Conservation (phyloP, 768 basidiomycete genomes). For the Phylloporus rhodoxanthus region DNA sequence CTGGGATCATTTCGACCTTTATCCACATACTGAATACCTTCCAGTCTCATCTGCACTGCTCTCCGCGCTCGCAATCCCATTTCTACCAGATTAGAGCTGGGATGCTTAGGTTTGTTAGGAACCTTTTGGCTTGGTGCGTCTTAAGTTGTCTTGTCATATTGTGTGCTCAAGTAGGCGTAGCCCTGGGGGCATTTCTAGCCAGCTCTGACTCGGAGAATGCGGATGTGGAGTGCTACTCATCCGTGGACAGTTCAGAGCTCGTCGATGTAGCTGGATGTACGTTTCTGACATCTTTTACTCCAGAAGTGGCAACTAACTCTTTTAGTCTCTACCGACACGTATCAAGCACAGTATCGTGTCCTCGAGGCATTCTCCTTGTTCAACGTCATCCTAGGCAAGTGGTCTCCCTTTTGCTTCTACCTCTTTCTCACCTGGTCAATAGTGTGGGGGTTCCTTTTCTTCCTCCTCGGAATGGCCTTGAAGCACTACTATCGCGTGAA, state of each 20-base stretch:
- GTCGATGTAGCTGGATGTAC: conserved; percentile 63
- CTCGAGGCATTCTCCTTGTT: conserved; percentile 76
- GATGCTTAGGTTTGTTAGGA: conserved; percentile 62
- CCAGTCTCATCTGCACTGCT: conserved; percentile 59
- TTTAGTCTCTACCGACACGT: conserved; percentile 77
- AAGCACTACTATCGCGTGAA: conserved; percentile 40
- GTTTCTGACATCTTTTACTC: conserved; percentile 24
- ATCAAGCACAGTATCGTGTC: conserved; percentile 84
- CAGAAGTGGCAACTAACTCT: conserved; percentile 1
- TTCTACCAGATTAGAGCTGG: conserved; percentile 70
- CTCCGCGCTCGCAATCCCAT: conserved; percentile 69
- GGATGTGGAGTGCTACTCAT: conserved; percentile 76
- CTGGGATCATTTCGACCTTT: background rate
- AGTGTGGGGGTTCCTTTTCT: conserved; percentile 45
- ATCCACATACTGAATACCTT: conserved; percentile 1
- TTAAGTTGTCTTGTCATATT: background rate
- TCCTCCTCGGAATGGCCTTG: conserved; percentile 41
- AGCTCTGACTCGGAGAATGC: conserved; percentile 75
- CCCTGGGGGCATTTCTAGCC: conserved; percentile 65
- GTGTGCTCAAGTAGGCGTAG: conserved; percentile 34
- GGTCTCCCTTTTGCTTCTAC: background rate
- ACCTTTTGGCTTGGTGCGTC: conserved; percentile 73
- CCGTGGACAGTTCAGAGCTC: conserved; percentile 44
- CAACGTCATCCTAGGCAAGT: conserved; percentile 65
- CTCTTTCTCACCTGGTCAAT: conserved; percentile 16